These are phyloP conservation scores for Staphylotrichum longicolle DNA, from an alignment of 495 filamentous ascomycete species.

Conservation along the genomic window DNA sequence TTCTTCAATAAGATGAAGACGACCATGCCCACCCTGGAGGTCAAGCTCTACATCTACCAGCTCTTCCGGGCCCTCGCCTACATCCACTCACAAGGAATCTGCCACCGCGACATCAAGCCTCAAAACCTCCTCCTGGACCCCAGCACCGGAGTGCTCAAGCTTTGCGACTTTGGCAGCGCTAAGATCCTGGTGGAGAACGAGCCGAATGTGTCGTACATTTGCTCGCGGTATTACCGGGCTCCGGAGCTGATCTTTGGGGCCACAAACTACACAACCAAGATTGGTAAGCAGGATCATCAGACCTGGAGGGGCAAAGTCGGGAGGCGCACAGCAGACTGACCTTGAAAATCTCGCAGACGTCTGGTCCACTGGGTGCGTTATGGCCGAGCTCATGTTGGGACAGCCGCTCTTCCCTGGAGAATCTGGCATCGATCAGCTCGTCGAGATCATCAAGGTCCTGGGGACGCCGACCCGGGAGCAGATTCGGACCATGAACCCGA, in stretches of 20 bases:
- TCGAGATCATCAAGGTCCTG: slow-evolving; percentile 99
- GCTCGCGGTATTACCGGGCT: slow-evolving; percentile 97
- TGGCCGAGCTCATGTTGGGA: slow-evolving; percentile 98
- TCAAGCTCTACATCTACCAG: slow-evolving; percentile 99
- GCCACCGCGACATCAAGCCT: slow-evolving; percentile 98
- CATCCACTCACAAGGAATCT: slow-evolving; percentile 99
- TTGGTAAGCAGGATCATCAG: slow-evolving; percentile 61
- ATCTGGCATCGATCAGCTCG: slow-evolving; percentile 96
- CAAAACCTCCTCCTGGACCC: slow-evolving; percentile 96
- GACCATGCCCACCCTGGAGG: slow-evolving; percentile 97
- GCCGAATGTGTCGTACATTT: slow-evolving; percentile 99
- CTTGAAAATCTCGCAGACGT: slow-evolving; percentile 63
- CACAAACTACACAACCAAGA: slow-evolving; percentile 99
- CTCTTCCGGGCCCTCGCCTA: slow-evolving; percentile 97
- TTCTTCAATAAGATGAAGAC: slow-evolving; percentile 99
- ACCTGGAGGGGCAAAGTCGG: neutral
- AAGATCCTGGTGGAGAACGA: slow-evolving; percentile 99
- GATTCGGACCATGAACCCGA: slow-evolving; percentile 99
- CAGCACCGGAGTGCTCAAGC: slow-evolving; percentile 84
- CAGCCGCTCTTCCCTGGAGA: slow-evolving; percentile 99
- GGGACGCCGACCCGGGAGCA: slow-evolving; percentile 98
- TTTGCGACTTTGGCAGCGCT: slow-evolving; percentile 98
- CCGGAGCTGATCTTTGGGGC: slow-evolving; percentile 98
- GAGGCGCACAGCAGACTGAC: slow-evolving; percentile 7
- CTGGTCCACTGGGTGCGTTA: slow-evolving; percentile 98